Percentiles rank a stretch among this genome's conserved stretches.
Evolutionary conservation across 2,329 filamentous ascomycete genomes (phyloP).

Genomic region (Colletotrichum sp.): DNA sequence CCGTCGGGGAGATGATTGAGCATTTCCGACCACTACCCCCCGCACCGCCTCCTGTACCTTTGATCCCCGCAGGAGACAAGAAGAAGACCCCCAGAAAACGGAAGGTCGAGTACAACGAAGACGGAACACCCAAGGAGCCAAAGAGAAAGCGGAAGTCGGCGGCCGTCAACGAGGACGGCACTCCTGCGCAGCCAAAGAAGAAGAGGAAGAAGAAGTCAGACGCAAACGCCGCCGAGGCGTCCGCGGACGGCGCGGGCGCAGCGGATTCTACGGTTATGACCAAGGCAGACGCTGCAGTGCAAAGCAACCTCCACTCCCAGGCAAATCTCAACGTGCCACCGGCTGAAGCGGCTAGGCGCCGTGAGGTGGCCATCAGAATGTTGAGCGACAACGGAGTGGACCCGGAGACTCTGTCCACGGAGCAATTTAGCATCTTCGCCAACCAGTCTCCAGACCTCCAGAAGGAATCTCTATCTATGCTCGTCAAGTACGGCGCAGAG

Average conservation of each 20-base stretch:
- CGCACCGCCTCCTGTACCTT: conserved; percentile 28
- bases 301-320: conserved; percentile 20
- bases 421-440: conserved; percentile 65
- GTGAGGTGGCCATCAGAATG: conserved; percentile 52
- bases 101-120: conserved; percentile 9
- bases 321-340: conserved; percentile 34
- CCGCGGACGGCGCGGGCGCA: neutral
- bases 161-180: conserved; percentile 21
- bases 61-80: conserved; percentile 24
- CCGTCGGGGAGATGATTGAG: conserved; percentile 55
- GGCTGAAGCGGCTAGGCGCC: conserved; percentile 55
- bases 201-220: conserved; percentile 6
- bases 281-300: conserved; percentile 17
- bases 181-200: conserved; percentile 19
- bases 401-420: conserved; percentile 54
- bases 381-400: conserved; percentile 54
- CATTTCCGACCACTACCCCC: conserved; percentile 51
- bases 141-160: conserved; percentile 18
- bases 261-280: neutral
- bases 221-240: neutral
- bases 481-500: conserved; percentile 63
- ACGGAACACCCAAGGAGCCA: neutral
- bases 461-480: conserved; percentile 59
- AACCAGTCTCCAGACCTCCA: conserved; percentile 65
- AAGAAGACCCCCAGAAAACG: conserved; percentile 32